Evolutionary conservation across 371 early-diverging fungal species (phyloP), one percentile per base, ranked within the genome.

Genomic region (Haplosporangium sp.): DNA sequence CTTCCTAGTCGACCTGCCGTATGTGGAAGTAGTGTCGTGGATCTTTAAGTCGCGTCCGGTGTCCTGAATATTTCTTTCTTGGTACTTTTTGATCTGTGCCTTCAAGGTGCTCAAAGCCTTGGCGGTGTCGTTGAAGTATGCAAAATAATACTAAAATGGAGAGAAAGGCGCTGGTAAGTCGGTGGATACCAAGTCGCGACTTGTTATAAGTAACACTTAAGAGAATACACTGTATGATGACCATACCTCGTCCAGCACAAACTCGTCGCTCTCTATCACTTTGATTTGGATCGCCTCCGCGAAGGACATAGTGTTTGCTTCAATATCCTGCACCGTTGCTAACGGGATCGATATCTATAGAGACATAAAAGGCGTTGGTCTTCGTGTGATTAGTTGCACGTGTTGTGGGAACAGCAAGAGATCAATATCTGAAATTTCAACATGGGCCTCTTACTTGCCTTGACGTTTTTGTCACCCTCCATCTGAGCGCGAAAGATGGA

Each of bases 401-500:
- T 12, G n/a, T 36, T 6, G 55, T 10, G 29, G 43, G 20, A 45
- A 20, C 29, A 29, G 4, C 29, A 29, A 29, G 29, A 29, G 29
- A 43, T n/a, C 38, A 56, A 41, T 41, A 9, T 41, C 18, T 10
- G 16, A 16, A 8, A 23, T 41, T 2, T 13, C 21, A 61, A 40
- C n/a, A 56, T 21, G 10, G 37, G 21, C 21, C 40, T 53, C 8
- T 10, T 10, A 37, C 42, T 48, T 60, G 87, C 82, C 59, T 84
- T 89, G 43, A 94, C 82, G 48, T 87, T 89, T 54, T 88, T 29
- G 29, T 29, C 84, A 6, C 90, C 91, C 62, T 83, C 79, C 64
- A 89, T 88, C 45, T 87, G 89, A 20, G 90, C 87, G 21, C 84
- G 83, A 65, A 92, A 91, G 14, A 90, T 84, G 1, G 90, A 87